A percentile compares a stretch with the other conserved stretches of the same genome.
These are phyloP conservation scores for Zygosaccharomyces pseudobailii DNA, from an alignment of 1,139 yeast species.

Conservation along the genomic window DNA sequence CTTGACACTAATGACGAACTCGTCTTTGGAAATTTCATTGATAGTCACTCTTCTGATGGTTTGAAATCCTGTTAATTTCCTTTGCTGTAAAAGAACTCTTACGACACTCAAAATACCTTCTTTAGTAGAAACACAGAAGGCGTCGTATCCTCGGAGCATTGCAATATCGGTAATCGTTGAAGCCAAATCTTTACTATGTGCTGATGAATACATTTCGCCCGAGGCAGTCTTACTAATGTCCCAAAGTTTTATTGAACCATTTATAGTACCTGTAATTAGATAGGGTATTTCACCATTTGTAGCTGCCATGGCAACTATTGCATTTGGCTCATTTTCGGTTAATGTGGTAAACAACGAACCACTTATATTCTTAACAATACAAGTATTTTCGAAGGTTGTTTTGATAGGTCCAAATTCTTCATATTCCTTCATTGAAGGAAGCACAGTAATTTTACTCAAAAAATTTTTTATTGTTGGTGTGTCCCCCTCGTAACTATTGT, in stretches of 20 bases:
- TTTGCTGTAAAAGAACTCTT: constrained; percentile 47
- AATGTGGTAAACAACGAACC: constrained; percentile 59
- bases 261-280: constrained; percentile 73
- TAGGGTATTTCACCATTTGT: constrained; percentile 57
- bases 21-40: constrained; percentile 37
- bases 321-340: constrained; percentile 46
- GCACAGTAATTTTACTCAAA: constrained; percentile 49
- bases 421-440: constrained; percentile 55
- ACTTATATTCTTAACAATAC: constrained; percentile 31
- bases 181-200: constrained; percentile 44
- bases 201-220: constrained; percentile 58
- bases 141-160: constrained; percentile 57
- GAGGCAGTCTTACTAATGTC: constrained; percentile 62
- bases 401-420: constrained; percentile 58
- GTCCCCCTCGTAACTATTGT: constrained; percentile 60
- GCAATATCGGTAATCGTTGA: constrained; percentile 45
- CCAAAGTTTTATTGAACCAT: constrained; percentile 75
- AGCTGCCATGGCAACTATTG: constrained; percentile 53
- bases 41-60: constrained; percentile 16
- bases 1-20: constrained; percentile 44
- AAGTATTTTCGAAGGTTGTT: constrained; percentile 23
- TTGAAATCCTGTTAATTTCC: constrained; percentile 35
- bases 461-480: constrained; percentile 60
- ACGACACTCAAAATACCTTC: constrained; percentile 61
- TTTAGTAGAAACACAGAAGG: constrained; percentile 61